Evolutionary conservation across 768 basidiomycete genomes (phyloP).

Genomic region (Cystobasidium ongulense): DNA sequence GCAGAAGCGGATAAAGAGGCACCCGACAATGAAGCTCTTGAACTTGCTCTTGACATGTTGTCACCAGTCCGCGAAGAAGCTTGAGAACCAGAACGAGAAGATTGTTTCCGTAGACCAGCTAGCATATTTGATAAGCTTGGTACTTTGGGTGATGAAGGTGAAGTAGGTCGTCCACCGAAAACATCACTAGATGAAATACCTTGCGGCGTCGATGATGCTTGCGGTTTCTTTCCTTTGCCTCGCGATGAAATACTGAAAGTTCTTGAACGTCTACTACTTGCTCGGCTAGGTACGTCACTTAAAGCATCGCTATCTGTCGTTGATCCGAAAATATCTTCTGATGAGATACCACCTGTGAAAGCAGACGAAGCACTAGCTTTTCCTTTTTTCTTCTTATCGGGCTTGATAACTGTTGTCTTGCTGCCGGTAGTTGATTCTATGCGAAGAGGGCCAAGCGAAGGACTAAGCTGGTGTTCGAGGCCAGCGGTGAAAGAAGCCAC

Average conservation of each 20-base stretch:
- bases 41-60: background rate
- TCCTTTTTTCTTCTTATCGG: background rate
- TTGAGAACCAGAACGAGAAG: background rate
- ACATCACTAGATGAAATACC: background rate
- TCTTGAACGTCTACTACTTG: slow-evolving; percentile 3
- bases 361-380: background rate
- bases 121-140: slow-evolving; percentile 3
- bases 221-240: background rate
- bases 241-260: background rate
- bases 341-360: slow-evolving; percentile 8
- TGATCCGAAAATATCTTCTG: slow-evolving; percentile 20
- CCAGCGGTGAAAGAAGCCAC: slow-evolving; percentile 12
- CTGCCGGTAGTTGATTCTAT: slow-evolving; percentile 28
- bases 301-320: slow-evolving; percentile 1
- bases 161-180: background rate
- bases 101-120: background rate
- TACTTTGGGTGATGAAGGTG: background rate
- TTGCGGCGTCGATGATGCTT: background rate
- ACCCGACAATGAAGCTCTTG: background rate
- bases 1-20: background rate
- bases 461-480: background rate
- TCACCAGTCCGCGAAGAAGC: background rate
- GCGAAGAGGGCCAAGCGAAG: background rate
- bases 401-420: slow-evolving; percentile 22
- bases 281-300: background rate